Evolutionary conservation across 495 filamentous ascomycete genomes (phyloP).

Genomic region (Trichoderma virens): DNA sequence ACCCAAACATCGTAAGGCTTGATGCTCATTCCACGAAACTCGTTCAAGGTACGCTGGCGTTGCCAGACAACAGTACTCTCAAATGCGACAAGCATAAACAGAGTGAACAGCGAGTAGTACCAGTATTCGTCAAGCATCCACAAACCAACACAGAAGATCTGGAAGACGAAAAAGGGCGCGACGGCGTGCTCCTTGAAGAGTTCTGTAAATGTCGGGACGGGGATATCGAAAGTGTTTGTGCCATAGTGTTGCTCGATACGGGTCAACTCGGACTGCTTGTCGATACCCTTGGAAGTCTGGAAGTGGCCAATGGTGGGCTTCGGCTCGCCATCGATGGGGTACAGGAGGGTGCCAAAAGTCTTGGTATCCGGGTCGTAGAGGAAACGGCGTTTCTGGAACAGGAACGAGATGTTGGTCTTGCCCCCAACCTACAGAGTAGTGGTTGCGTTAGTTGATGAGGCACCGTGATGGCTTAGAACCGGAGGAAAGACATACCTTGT

Average conservation of each 20-base stretch:
- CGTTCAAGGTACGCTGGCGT: slow-evolving; percentile 88
- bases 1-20: slow-evolving; percentile 94
- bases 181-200: slow-evolving; percentile 98
- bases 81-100: slow-evolving; percentile 96
- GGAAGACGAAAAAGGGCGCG: slow-evolving; percentile 98
- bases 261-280: slow-evolving; percentile 61
- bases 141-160: slow-evolving; percentile 95
- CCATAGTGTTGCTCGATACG: slow-evolving; percentile 87
- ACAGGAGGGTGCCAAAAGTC: slow-evolving; percentile 72
- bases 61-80: slow-evolving; percentile 99
- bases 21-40: slow-evolving; percentile 99
- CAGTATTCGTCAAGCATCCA: slow-evolving; percentile 99
- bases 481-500: slow-evolving; percentile 48
- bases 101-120: slow-evolving; percentile 98
- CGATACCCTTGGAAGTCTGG: slow-evolving; percentile 69
- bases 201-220: slow-evolving; percentile 89
- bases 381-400: slow-evolving; percentile 98
- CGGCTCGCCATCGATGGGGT: slow-evolving; percentile 77
- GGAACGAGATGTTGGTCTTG: slow-evolving; percentile 73
- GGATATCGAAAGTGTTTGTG: slow-evolving; percentile 94
- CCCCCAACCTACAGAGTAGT: slow-evolving; percentile 45
- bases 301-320: slow-evolving; percentile 68
- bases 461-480: neutral
- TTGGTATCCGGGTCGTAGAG: slow-evolving; percentile 64
- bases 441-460: slow-evolving; percentile 11